phyloP scores from a whole-genome alignment of 2,329 filamentous ascomycete species.

The Neocucurbitaria cava region DNA sequence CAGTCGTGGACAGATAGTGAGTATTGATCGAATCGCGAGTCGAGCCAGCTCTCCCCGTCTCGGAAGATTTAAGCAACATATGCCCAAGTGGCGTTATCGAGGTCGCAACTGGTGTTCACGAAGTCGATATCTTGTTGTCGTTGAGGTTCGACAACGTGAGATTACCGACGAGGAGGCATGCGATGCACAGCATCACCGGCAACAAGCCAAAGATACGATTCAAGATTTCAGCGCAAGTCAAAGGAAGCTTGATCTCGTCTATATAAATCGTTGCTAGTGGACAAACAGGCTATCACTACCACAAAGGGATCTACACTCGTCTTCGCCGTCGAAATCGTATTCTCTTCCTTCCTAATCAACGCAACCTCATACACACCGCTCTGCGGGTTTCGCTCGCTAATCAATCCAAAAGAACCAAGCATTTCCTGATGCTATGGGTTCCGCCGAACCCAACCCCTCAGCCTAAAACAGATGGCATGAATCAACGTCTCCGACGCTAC shows the following conservation, averaged over 20 bases:
- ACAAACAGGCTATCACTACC: not conserved
- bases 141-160: too few species aligned
- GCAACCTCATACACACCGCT: not conserved
- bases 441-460: slow-evolving; percentile 7
- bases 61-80: too few species aligned
- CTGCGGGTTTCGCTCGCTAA: not conserved
- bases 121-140: too few species aligned
- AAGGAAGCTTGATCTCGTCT: not conserved
- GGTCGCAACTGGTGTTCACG: too few species aligned
- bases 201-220: not conserved
- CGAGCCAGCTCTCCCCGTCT: too few species aligned
- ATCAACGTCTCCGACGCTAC: not conserved
- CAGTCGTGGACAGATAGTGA: not conserved
- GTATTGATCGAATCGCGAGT: too few species aligned
- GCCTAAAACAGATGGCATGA: slow-evolving; percentile 5
- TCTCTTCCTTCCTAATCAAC: not conserved
- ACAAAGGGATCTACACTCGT: not conserved
- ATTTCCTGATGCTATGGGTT: not conserved
- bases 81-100: too few species aligned
- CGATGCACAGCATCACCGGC: not conserved
- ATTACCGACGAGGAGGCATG: too few species aligned
- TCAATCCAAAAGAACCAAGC: not conserved
- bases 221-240: not conserved
- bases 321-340: not conserved
- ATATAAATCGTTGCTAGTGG: not conserved